phyloP scores from a whole-genome alignment of 2,329 filamentous ascomycete genomes.

The Aspergillus fumigatus region DNA sequence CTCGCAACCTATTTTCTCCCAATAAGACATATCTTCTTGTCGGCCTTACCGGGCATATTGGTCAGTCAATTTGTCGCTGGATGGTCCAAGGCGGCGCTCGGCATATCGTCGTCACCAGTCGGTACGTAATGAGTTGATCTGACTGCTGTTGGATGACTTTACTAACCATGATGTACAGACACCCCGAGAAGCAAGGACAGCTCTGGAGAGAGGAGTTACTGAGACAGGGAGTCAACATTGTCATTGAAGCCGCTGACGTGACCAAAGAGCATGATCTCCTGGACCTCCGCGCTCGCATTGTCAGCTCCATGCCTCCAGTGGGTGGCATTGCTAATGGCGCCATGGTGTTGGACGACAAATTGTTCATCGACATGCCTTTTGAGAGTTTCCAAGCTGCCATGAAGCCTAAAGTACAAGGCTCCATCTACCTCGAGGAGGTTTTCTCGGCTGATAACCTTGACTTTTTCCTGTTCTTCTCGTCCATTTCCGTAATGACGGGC shows the following conservation, averaged over 20 bases:
- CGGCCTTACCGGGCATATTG: slow-evolving; percentile 27
- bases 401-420: slow-evolving; percentile 17
- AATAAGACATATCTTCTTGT: slow-evolving; percentile 30
- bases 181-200: slow-evolving; percentile 1
- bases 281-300: slow-evolving; percentile 6
- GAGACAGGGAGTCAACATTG: slow-evolving; percentile 6
- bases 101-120: slow-evolving; percentile 27
- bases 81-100: slow-evolving; percentile 27
- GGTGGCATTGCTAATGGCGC: slow-evolving; percentile 23
- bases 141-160: slow-evolving; percentile 8
- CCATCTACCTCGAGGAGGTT: slow-evolving; percentile 11
- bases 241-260: slow-evolving; percentile 3
- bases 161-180: neutral
- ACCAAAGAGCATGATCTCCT: slow-evolving; percentile 3
- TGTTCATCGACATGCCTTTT: slow-evolving; percentile 11
- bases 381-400: slow-evolving; percentile 8
- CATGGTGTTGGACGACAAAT: slow-evolving; percentile 16
- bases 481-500: slow-evolving; percentile 32
- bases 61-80: slow-evolving; percentile 26
- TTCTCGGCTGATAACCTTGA: slow-evolving; percentile 18
- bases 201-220: slow-evolving; percentile 4
- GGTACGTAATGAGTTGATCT: slow-evolving; percentile 7
- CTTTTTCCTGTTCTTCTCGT: slow-evolving; percentile 40
- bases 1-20: slow-evolving; percentile 13
- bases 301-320: slow-evolving; percentile 15